Percentiles rank a stretch among this genome's conserved stretches.
Conservation (phyloP, 140 eudicot genomes). For the Eryngium alpinum region DNA sequence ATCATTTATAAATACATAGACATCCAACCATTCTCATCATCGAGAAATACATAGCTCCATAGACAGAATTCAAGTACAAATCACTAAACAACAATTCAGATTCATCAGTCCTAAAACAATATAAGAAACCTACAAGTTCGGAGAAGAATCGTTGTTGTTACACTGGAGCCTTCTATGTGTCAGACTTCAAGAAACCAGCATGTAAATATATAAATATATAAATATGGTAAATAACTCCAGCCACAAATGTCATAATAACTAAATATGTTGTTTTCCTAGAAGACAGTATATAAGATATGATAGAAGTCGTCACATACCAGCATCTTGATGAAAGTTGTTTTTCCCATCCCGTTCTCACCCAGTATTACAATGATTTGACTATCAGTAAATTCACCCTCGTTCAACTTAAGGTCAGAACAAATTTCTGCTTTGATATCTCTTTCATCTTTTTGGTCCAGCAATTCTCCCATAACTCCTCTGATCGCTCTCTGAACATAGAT, state of each 20-base stretch:
- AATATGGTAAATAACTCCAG: neutral
- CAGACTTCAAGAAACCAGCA: constrained; percentile 64
- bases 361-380: constrained; percentile 88
- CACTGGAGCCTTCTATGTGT: constrained; percentile 19
- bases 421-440: constrained; percentile 39
- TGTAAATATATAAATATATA: neutral
- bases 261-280: neutral
- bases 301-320: constrained; percentile 44
- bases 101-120: no score
- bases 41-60: no score
- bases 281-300: neutral
- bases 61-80: no score
- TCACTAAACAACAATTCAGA: no score
- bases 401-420: constrained; percentile 43
- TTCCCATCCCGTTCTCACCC: constrained; percentile 96
- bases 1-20: no score
- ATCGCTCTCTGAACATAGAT: constrained; percentile 50
- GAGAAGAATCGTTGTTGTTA: no score
- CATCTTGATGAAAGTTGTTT: constrained; percentile 84
- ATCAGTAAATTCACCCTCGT: constrained; percentile 83
- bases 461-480: constrained; percentile 52
- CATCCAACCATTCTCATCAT: no score
- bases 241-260: neutral
- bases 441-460: constrained; percentile 50
- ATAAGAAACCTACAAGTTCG: no score